A percentile compares a stretch with the other conserved stretches of the same genome.
phyloP scores from a whole-genome alignment of 805 yeast species.

The Cyberlindnera nakhonratchasimensis region DNA sequence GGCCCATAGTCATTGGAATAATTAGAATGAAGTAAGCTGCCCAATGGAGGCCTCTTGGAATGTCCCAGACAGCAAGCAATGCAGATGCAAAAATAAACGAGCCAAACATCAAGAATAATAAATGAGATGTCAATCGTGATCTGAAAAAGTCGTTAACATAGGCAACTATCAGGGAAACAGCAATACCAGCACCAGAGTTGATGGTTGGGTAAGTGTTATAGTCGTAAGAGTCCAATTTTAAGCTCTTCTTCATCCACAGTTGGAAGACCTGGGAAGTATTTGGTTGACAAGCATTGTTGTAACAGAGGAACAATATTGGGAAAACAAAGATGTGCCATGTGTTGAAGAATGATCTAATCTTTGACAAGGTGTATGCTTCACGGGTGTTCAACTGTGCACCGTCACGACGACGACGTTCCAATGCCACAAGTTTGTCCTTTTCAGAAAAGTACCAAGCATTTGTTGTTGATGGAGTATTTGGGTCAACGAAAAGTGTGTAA shows the following conservation, averaged over 20 bases:
- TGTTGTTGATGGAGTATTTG: constrained; percentile 45
- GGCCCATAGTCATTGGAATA: constrained; percentile 49
- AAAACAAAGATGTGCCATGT: constrained; percentile 50
- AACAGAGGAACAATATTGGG: constrained; percentile 30
- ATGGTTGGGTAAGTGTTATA: constrained; percentile 43
- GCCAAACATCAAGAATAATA: constrained; percentile 39
- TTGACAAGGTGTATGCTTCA: constrained; percentile 38
- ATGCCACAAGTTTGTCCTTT: constrained; percentile 40
- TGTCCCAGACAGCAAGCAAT: constrained; percentile 38
- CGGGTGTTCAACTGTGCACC: constrained; percentile 43
- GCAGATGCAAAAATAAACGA: constrained; percentile 39
- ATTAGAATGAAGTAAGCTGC: constrained; percentile 46
- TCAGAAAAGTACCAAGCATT: constrained; percentile 41
- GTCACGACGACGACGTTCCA: constrained; percentile 42
- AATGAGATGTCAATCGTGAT: constrained; percentile 35
- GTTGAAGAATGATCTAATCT: constrained; percentile 38
- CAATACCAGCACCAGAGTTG: constrained; percentile 38
- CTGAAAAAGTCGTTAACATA: constrained; percentile 29
- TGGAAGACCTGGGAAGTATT: constrained; percentile 41
- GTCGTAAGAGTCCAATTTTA: constrained; percentile 31
- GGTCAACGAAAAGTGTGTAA: constrained; percentile 41
- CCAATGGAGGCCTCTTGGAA: constrained; percentile 49
- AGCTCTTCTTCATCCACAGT: constrained; percentile 42
- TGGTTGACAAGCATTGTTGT: constrained; percentile 28
- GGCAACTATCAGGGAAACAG: constrained; percentile 34